These are phyloP conservation scores for Knoxia roxburghii DNA, from an alignment of 257 asterid species.

Conservation along the genomic window DNA sequence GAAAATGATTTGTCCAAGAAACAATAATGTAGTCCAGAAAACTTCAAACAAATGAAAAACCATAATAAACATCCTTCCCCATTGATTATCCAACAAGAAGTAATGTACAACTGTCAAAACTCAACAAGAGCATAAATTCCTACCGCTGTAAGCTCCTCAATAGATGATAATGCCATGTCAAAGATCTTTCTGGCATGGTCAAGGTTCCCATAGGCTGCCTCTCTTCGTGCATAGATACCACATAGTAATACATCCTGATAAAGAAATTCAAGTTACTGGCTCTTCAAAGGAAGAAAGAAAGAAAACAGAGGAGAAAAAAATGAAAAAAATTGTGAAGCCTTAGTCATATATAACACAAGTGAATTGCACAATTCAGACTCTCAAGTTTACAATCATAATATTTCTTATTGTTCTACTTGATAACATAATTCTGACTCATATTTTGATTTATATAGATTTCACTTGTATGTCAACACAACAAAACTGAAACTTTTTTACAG, in stretches of 20 bases:
- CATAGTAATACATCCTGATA: conserved; percentile 87
- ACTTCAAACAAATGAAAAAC: neutral
- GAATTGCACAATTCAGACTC: too few species aligned
- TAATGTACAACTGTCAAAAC: neutral
- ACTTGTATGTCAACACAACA: neutral
- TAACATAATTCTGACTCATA: neutral
- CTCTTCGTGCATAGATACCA: conserved; percentile 93
- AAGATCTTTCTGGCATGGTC: conserved; percentile 87
- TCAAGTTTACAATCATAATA: neutral
- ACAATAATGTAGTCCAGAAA: neutral
- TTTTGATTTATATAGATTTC: neutral
- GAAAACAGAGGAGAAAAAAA: neutral
- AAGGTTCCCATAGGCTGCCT: conserved; percentile 74
- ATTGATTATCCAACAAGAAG: conserved; percentile 6
- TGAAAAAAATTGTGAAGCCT: neutral
- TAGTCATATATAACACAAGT: neutral
- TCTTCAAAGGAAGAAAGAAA: neutral
- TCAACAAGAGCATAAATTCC: conserved; percentile 17
- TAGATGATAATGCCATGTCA: conserved; percentile 88
- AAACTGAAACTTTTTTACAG: neutral
- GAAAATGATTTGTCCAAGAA: neutral
- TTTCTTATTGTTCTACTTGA: neutral
- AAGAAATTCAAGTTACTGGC: conserved; percentile 11
- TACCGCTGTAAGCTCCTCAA: conserved; percentile 85
- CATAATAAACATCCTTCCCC: neutral